Base-by-base conservation (phyloP, 805 yeast genomes). In the Grigorovia transvaalensis region DNA sequence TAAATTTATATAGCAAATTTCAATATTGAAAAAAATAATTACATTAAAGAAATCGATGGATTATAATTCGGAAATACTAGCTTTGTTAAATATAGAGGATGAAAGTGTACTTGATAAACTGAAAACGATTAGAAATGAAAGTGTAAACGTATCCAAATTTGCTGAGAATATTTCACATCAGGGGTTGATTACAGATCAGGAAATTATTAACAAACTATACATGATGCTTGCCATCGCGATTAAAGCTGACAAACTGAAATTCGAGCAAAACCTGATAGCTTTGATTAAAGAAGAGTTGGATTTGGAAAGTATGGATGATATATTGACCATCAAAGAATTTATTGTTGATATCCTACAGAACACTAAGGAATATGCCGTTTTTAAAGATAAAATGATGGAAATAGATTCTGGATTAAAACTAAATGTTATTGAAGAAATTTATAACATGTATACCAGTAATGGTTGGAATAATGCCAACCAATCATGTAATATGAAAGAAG, bases 231-330 rank as follows among this genome's bases (percentile, higher is more conserved):
- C 35, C 8, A 35, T 47, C 45, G 23, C 41, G 48, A 56, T 29
- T 48, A 50, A 45, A 59, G 41, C 60, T 70, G 35, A 50, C 55
- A 6, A 45, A 50, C 15, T 78, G 74, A 9, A 61, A 15, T n/a
- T 46, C 11, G 44, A 46, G 6, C n/a, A 12, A 17, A 12, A 12
- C 15, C 40, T 46, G 6, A 18, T 51, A 1, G 29, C 49, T 11
- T 48, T 62, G 9, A 47, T 63, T 27, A 49, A 51, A 20, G 44
- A 47, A 9, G 53, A 53, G 5, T 38, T 66, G 8, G 51, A 52
- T 13, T 35, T 61, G 13, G 20, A 30, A 4, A 18, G 44, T 41
- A 30, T 23, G 18, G 8, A 35, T 11, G 59, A 58, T 38, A 63
- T 59, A 11, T 45, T 46, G 1, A 56, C 58, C 9, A 64, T 66